These are phyloP conservation scores for Acidiella bohemica DNA, from an alignment of 495 filamentous ascomycete species.

Conservation along the genomic window DNA sequence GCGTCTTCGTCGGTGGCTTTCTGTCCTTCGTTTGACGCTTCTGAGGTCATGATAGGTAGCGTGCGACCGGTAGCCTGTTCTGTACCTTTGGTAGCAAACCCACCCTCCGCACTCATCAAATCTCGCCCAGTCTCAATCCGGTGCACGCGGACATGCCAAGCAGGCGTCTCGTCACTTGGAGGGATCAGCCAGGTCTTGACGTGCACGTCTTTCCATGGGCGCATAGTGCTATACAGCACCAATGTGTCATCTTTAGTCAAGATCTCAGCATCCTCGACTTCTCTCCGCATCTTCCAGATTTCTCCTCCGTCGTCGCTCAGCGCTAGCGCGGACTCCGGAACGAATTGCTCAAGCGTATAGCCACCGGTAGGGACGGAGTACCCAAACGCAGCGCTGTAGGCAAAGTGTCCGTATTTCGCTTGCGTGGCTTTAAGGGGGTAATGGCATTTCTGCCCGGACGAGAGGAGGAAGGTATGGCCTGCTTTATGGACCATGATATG, in stretches of 20 bases:
- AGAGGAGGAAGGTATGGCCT: constrained; percentile 58
- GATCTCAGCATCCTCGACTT: constrained; percentile 45
- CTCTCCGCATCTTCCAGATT: constrained; percentile 59
- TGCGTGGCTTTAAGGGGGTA: constrained; percentile 68
- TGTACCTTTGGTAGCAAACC: constrained; percentile 56
- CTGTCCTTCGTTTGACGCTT: constrained; percentile 43
- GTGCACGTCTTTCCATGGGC: constrained; percentile 50
- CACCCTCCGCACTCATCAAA: constrained; percentile 55
- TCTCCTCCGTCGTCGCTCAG: constrained; percentile 67
- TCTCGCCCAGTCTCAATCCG: constrained; percentile 42
- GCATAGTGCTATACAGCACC: constrained; percentile 53
- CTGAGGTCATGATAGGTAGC: constrained; percentile 33
- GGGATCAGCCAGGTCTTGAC: constrained; percentile 53
- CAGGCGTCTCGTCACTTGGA: constrained; percentile 36
- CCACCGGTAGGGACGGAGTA: constrained; percentile 64
- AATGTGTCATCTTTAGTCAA: constrained; percentile 36
- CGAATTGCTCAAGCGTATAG: constrained; percentile 64
- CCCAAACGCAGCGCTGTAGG: constrained; percentile 59
- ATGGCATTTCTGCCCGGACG: constrained; percentile 62
- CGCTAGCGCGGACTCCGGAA: constrained; percentile 59
- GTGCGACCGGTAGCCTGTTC: constrained; percentile 44
- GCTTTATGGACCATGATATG: constrained; percentile 51
- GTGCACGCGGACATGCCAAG: constrained; percentile 59
- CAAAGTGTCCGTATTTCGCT: constrained; percentile 69
- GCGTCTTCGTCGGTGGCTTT: constrained; percentile 35